Evolutionary conservation across 2,329 filamentous ascomycete genomes (phyloP).

Genomic region (Pseudocercospora pini-densiflorae): DNA sequence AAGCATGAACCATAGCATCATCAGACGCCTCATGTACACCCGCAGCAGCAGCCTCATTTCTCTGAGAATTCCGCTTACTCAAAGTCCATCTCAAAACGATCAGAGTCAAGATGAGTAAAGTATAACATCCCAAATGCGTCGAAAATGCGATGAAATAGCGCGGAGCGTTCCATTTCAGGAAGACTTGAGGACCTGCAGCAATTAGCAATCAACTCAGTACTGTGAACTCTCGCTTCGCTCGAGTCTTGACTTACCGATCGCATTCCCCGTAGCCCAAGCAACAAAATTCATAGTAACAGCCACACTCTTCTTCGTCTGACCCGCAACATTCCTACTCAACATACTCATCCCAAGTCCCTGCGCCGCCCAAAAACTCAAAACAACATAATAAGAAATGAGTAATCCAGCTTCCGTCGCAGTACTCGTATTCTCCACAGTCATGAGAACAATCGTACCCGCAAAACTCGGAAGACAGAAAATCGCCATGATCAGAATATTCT

Average conservation of each 20-base stretch:
- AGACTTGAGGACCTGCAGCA: constrained; percentile 70
- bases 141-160: constrained; percentile 72
- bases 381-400: constrained; percentile 75
- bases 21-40: constrained; percentile 31
- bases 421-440: constrained; percentile 66
- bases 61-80: constrained; percentile 46
- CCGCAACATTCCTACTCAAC: constrained; percentile 65
- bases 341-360: constrained; percentile 37
- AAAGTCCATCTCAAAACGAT: constrained; percentile 48
- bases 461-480: constrained; percentile 71
- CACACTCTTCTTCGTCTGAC: constrained; percentile 74
- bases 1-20: constrained; percentile 38
- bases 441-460: constrained; percentile 72
- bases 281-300: constrained; percentile 73
- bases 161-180: constrained; percentile 63
- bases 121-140: constrained; percentile 72
- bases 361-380: constrained; percentile 77
- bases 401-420: constrained; percentile 67
- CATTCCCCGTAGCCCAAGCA: constrained; percentile 70
- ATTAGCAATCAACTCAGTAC: too few species aligned
- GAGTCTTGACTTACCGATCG: constrained; percentile 60
- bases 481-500: constrained; percentile 71
- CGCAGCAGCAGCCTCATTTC: constrained; percentile 39
- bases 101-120: constrained; percentile 52
- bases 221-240: neutral